A percentile compares a stretch with the other conserved stretches of the same genome.
phyloP scores from a whole-genome alignment of 2,329 filamentous ascomycete genomes.

The Penicillium sp. region DNA sequence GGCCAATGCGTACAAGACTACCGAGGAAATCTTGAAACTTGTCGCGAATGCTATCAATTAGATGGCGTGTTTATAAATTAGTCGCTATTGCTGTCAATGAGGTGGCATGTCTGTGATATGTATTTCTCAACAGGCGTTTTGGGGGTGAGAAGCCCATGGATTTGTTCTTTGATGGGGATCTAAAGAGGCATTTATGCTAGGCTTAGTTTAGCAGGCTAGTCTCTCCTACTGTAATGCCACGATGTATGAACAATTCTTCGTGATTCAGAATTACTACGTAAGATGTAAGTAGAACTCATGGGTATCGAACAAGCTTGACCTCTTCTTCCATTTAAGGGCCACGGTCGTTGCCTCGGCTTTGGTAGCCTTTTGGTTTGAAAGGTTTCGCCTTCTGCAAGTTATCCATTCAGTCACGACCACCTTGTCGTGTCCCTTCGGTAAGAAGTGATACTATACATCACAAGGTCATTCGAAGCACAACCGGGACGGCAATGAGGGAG shows the following conservation, averaged over 20 bases:
- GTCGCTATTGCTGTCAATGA: conserved; percentile 54
- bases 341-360: conserved; percentile 15
- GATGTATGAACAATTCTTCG: neutral
- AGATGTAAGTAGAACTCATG: conserved; percentile 22
- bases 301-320: conserved; percentile 31
- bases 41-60: conserved; percentile 54
- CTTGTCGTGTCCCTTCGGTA: conserved; percentile 7
- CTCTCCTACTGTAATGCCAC: neutral
- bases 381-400: neutral
- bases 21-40: conserved; percentile 77
- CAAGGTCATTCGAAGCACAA: conserved; percentile 5
- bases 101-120: conserved; percentile 17
- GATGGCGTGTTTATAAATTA: conserved; percentile 49
- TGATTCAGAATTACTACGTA: conserved; percentile 8
- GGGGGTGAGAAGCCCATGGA: conserved; percentile 5
- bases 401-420: conserved; percentile 1
- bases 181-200: neutral
- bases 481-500: conserved; percentile 5
- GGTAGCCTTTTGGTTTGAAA: conserved; percentile 10
- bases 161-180: neutral
- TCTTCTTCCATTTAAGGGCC: conserved; percentile 12
- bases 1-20: conserved; percentile 67
- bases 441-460: conserved; percentile 23
- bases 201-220: neutral
- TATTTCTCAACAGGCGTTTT: conserved; percentile 5